phyloP scores from a whole-genome alignment of 1,284 basidiomycete genomes.

The Rhodotorula sp. region DNA sequence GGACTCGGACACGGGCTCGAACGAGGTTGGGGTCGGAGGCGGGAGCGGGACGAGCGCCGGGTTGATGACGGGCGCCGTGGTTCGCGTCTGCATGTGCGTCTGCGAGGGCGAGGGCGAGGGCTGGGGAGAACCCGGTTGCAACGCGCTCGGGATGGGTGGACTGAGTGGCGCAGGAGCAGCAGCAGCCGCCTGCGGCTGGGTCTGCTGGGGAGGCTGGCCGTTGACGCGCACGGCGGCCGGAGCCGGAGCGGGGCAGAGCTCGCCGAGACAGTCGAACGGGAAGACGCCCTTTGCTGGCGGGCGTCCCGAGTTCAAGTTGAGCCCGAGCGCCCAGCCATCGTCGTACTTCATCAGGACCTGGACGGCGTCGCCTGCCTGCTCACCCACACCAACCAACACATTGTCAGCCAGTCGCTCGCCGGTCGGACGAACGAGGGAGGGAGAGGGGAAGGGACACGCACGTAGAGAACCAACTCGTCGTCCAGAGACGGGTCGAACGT shows the following conservation, averaged over 20 bases:
- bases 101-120: background rate
- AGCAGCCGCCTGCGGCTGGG: background rate
- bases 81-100: too few species aligned
- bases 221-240: background rate
- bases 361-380: constrained; percentile 41
- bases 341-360: constrained; percentile 45
- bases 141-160: constrained; percentile 2
- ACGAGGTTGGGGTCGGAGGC: constrained; percentile 19
- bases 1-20: constrained; percentile 17
- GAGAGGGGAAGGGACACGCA: constrained; percentile 3
- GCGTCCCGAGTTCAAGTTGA: constrained; percentile 30
- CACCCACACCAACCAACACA: background rate
- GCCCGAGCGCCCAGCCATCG: constrained; percentile 43
- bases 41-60: constrained; percentile 22
- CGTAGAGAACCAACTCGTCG: constrained; percentile 43
- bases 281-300: constrained; percentile 41
- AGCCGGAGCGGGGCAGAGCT: constrained; percentile 4
- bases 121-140: constrained; percentile 1
- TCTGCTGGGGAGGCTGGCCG: background rate
- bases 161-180: background rate
- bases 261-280: constrained; percentile 45
- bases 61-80: too few species aligned
- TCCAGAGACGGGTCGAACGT: constrained; percentile 43
- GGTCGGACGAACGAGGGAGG: too few species aligned
- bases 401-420: too few species aligned